Evolutionary conservation across 2,329 filamentous ascomycete species (phyloP).

Genomic region (Dothideomycetes sp.): DNA sequence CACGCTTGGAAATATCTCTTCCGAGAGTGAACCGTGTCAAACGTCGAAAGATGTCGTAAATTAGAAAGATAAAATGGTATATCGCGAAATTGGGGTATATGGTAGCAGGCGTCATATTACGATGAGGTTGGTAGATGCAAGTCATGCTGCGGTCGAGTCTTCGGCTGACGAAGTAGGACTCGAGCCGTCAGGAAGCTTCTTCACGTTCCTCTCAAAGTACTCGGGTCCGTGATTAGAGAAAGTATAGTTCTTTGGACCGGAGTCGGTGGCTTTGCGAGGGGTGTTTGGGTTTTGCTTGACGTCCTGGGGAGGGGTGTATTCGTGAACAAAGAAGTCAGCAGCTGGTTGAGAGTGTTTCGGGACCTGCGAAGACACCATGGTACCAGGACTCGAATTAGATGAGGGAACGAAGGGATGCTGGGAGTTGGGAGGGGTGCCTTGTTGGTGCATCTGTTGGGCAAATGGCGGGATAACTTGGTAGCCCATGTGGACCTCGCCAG

Average conservation of each 20-base stretch:
- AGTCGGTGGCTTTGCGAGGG: conserved; percentile 17
- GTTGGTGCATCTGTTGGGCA: conserved; percentile 7
- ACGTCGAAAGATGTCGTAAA: conserved; percentile 1
- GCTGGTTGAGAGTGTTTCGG: conserved; percentile 16
- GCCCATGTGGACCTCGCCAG: conserved; percentile 5
- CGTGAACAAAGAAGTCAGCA: conserved; percentile 32
- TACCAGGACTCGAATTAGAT: conserved; percentile 3
- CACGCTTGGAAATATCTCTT: background rate
- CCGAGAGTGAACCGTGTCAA: background rate
- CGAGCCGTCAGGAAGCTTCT: conserved; percentile 3
- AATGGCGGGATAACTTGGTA: conserved; percentile 7
- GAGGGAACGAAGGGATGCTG: conserved; percentile 10
- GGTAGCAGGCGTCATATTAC: too few relatives aligned
- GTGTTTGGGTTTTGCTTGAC: conserved; percentile 20
- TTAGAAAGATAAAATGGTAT: conserved; percentile 2
- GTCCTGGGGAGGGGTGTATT: conserved; percentile 35
- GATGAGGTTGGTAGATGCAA: too few relatives aligned
- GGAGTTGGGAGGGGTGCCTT: conserved; percentile 9
- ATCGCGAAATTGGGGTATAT: background rate
- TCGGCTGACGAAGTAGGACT: conserved; percentile 6
- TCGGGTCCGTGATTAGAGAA: conserved; percentile 36
- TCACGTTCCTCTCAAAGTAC: conserved; percentile 26
- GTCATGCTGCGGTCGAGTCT: conserved; percentile 5
- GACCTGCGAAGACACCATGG: conserved; percentile 15
- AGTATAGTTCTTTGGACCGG: conserved; percentile 32